Conservation (phyloP, 2,329 filamentous ascomycete species). For the Aspergillus spinulosporus region DNA sequence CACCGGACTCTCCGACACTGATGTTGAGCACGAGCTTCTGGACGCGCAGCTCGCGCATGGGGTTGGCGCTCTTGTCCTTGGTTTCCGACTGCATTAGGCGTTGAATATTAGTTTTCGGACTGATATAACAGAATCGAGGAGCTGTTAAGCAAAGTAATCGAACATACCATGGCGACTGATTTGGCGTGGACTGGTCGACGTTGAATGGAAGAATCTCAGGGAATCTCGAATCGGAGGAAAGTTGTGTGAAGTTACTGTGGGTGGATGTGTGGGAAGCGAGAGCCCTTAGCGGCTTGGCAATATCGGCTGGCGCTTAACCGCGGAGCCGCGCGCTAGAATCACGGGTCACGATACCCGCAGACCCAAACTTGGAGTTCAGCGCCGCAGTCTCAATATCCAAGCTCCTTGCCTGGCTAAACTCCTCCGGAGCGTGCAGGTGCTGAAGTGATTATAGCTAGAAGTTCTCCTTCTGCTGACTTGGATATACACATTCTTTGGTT, state of each 20-base stretch:
- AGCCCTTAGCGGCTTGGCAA: conserved; percentile 40
- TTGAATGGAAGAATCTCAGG: conserved; percentile 32
- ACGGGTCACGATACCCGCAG: conserved; percentile 16
- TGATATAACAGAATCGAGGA: conserved; percentile 4
- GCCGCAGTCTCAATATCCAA: conserved; percentile 4
- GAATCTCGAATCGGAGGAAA: conserved; percentile 26
- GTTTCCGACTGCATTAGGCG: conserved; percentile 61
- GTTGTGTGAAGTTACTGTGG: conserved; percentile 39
- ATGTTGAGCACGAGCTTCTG: conserved; percentile 99
- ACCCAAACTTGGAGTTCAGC: conserved; percentile 8
- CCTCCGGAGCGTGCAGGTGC: conserved; percentile 16
- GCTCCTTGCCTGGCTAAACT: conserved; percentile 20
- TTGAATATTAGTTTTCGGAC: conserved; percentile 8
- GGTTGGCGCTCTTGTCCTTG: conserved; percentile 82
- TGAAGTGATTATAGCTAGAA: conserved; percentile 21
- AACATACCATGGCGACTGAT: conserved; percentile 53
- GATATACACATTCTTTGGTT: conserved; percentile 28
- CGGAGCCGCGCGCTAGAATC: conserved; percentile 25
- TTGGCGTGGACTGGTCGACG: conserved; percentile 42
- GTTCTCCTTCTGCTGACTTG: conserved; percentile 26
- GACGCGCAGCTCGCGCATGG: conserved; percentile 99
- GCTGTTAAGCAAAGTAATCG: conserved; percentile 11
- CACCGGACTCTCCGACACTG: conserved; percentile 99
- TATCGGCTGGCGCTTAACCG: conserved; percentile 27
- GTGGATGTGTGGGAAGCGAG: conserved; percentile 38